A percentile compares a stretch with the other conserved stretches of the same genome.
phyloP scores from a whole-genome alignment of 208 protist species.

The Polymyxa betae region DNA sequence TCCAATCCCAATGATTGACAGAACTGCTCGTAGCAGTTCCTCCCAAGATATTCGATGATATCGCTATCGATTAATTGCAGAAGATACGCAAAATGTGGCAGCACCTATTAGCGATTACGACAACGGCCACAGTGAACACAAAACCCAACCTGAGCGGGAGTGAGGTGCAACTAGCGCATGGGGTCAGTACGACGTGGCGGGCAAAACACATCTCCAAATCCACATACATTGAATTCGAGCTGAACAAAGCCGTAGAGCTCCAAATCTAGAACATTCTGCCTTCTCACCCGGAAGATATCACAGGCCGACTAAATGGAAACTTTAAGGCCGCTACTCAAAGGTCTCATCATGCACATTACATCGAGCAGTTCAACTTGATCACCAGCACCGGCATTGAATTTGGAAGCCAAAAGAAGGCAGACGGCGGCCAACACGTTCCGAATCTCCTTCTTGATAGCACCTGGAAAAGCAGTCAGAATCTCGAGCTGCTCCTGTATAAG shows the following conservation, averaged over 20 bases:
- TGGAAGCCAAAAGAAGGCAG: conserved; percentile 24
- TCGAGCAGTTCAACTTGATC: not conserved
- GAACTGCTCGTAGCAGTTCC: conserved; percentile 48
- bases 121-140: not conserved
- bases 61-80: conserved; percentile 46
- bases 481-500: not conserved
- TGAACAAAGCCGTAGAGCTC: conserved; percentile 34
- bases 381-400: not conserved
- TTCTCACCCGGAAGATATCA: not conserved
- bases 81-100: conserved; percentile 41
- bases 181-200: no score
- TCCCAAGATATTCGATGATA: conserved; percentile 27
- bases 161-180: not conserved
- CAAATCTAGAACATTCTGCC: conserved; percentile 14
- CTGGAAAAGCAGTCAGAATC: not conserved
- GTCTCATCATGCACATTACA: not conserved
- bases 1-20: conserved; percentile 13
- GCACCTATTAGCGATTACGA: not conserved
- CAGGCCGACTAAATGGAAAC: not conserved
- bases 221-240: conserved; percentile 43
- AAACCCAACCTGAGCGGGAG: not conserved
- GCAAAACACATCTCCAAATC: not conserved
- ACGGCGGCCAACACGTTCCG: conserved; percentile 6
- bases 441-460: not conserved
- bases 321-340: not conserved